These are phyloP conservation scores for Balamuthia mandrillaris DNA, from an alignment of 208 protist genomes.

Conservation along the genomic window DNA sequence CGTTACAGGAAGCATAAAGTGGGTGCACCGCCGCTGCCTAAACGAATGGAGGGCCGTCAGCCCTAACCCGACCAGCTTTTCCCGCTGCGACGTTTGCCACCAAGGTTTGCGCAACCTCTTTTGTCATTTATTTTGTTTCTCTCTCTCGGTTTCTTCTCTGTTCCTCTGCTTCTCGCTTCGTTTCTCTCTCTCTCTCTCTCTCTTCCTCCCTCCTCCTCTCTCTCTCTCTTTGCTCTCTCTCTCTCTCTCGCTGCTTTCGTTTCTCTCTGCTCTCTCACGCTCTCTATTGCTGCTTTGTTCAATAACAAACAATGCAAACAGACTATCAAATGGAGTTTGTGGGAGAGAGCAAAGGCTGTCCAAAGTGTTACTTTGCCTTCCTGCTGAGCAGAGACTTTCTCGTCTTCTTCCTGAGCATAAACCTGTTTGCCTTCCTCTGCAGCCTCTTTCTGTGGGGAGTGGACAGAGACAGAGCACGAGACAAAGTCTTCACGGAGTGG, in stretches of 20 bases:
- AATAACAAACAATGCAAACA: too few species aligned
- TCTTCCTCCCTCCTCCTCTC: background rate
- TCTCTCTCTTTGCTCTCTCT: background rate
- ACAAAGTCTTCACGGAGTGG: background rate
- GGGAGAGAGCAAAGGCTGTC: background rate
- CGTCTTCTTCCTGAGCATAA: constrained; percentile 2
- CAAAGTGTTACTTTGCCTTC: background rate
- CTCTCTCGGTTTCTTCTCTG: background rate
- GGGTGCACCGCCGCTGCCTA: constrained; percentile 18
- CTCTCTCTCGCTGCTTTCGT: background rate
- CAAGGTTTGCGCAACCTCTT: background rate
- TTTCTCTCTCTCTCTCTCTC: background rate
- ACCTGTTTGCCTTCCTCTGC: background rate
- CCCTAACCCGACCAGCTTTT: background rate
- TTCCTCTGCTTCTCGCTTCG: background rate
- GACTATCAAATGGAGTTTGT: constrained; percentile 1
- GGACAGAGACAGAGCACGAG: background rate
- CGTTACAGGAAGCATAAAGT: background rate
- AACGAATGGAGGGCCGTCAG: background rate
- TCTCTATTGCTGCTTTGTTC: too few species aligned
- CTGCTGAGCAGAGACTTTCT: background rate
- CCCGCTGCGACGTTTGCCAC: constrained; percentile 5
- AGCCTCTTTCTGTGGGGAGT: background rate
- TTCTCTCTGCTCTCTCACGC: too few species aligned
- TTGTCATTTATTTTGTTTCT: background rate